phyloP scores from a whole-genome alignment of 306 rosid species.

The Neltuma alba region DNA sequence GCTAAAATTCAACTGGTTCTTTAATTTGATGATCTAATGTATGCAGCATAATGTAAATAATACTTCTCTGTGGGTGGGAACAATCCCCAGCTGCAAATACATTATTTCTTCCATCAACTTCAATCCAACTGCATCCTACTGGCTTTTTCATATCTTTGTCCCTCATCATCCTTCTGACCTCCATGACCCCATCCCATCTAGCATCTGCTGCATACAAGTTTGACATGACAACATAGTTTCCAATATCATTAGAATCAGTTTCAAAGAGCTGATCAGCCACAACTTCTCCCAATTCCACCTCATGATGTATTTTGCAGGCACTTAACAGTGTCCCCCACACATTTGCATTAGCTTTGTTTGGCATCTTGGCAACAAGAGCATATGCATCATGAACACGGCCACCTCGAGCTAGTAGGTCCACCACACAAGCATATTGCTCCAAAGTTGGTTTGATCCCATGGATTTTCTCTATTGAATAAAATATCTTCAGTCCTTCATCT shows the following conservation, averaged over 20 bases:
- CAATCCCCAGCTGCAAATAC: slow-evolving; percentile 75
- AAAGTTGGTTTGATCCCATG: slow-evolving; percentile 73
- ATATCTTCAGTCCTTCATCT: slow-evolving; percentile 76
- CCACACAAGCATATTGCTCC: slow-evolving; percentile 87
- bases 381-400: slow-evolving; percentile 72
- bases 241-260: slow-evolving; percentile 63
- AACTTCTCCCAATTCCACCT: slow-evolving; percentile 71
- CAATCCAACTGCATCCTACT: slow-evolving; percentile 96
- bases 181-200: slow-evolving; percentile 80
- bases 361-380: slow-evolving; percentile 65
- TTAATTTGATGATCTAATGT: slow-evolving; percentile 53
- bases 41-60: slow-evolving; percentile 51
- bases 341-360: slow-evolving; percentile 69
- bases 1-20: slow-evolving; percentile 45
- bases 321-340: slow-evolving; percentile 84
- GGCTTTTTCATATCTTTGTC: slow-evolving; percentile 72
- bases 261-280: slow-evolving; percentile 66
- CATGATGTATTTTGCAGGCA: slow-evolving; percentile 77
- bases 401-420: slow-evolving; percentile 83
- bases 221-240: slow-evolving; percentile 81
- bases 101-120: slow-evolving; percentile 65
- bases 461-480: slow-evolving; percentile 64
- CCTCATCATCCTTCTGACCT: slow-evolving; percentile 71
- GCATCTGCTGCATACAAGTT: slow-evolving; percentile 80
- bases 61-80: slow-evolving; percentile 77